A percentile compares a stretch with the other conserved stretches of the same genome.
phyloP scores from a whole-genome alignment of 2,329 filamentous ascomycete species.

The Paraconiothyrium sp. region DNA sequence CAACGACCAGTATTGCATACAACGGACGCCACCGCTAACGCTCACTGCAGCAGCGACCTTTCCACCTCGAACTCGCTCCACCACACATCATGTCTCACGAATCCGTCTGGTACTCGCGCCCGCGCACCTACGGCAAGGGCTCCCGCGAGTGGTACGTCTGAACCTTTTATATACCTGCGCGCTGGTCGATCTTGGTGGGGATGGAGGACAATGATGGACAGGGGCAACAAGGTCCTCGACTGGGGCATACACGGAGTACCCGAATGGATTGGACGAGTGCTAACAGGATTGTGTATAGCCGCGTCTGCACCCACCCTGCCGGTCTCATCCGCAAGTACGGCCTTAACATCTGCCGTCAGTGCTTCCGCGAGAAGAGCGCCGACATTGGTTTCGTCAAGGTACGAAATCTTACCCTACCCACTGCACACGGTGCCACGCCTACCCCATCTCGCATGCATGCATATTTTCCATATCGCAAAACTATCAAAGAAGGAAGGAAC shows the following conservation, averaged over 20 bases:
- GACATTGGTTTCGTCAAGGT: constrained; percentile 78
- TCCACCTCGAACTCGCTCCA: constrained; percentile 32
- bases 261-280: constrained; percentile 29
- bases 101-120: constrained; percentile 98
- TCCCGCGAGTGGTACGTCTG: constrained; percentile 84
- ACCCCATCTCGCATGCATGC: not conserved
- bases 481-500: not conserved
- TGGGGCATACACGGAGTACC: constrained; percentile 7
- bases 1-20: not conserved
- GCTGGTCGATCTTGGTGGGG: not conserved
- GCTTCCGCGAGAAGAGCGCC: constrained; percentile 74
- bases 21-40: constrained; percentile 24
- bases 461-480: not conserved
- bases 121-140: constrained; percentile 97
- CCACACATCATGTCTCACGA: constrained; percentile 83
- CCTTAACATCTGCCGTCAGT: constrained; percentile 81
- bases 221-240: not conserved
- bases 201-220: constrained; percentile 17
- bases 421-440: not conserved
- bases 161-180: constrained; percentile 15
- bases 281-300: constrained; percentile 61
- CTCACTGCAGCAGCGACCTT: constrained; percentile 31
- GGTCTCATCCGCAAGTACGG: constrained; percentile 99
- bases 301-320: constrained; percentile 91
- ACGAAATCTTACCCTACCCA: constrained; percentile 30